These are phyloP conservation scores for Roridomyces roridus DNA, from an alignment of 768 basidiomycete genomes.

Conservation along the genomic window DNA sequence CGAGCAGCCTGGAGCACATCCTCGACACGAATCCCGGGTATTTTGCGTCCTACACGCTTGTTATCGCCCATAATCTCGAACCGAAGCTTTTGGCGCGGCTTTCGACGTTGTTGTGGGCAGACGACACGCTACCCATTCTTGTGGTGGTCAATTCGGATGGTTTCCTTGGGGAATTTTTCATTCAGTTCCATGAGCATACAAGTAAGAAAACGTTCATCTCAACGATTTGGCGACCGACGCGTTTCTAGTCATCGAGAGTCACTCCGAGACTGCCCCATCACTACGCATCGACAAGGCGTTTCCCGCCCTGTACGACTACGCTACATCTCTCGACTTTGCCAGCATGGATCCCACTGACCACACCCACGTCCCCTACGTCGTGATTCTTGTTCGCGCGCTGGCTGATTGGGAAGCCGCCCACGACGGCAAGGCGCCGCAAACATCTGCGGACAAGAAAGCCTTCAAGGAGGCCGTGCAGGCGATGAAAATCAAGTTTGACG, in stretches of 20 bases:
- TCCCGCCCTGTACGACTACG: constrained; percentile 77
- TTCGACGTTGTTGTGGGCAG: constrained; percentile 71
- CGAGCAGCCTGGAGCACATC: constrained; percentile 59
- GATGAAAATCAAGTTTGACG: constrained; percentile 78
- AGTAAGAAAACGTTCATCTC: constrained; percentile 59
- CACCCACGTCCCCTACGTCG: constrained; percentile 87
- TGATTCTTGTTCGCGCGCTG: constrained; percentile 83
- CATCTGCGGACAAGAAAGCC: constrained; percentile 69
- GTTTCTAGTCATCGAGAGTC: constrained; percentile 81
- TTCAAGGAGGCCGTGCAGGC: constrained; percentile 75
- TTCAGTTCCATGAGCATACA: constrained; percentile 89
- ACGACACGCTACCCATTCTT: constrained; percentile 65
- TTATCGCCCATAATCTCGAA: constrained; percentile 86
- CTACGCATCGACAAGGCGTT: constrained; percentile 92
- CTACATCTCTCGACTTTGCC: constrained; percentile 72
- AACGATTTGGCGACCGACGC: neutral
- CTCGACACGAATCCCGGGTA: constrained; percentile 61
- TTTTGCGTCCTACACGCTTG: constrained; percentile 71
- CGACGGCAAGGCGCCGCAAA: constrained; percentile 61
- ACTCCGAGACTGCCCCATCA: constrained; percentile 76
- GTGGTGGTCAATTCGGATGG: constrained; percentile 86
- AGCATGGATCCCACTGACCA: constrained; percentile 90
- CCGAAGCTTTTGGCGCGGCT: constrained; percentile 60
- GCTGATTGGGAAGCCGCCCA: constrained; percentile 88
- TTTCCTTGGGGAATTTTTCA: constrained; percentile 86